Base-by-base conservation (phyloP, 495 filamentous ascomycete species). In the Apodospora peruviana region DNA sequence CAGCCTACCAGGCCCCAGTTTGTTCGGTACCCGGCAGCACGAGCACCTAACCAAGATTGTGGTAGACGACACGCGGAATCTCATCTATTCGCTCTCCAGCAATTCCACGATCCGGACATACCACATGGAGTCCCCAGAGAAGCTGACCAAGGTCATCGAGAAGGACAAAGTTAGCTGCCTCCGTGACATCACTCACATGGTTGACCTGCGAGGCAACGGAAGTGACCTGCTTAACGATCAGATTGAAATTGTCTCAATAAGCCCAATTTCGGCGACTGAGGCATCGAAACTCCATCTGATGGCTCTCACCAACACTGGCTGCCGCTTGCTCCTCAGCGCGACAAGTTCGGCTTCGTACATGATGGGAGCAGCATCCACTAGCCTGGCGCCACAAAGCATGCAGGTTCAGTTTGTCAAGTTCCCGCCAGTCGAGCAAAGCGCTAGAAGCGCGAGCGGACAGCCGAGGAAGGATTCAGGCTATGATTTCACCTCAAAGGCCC, bases 401-500 rank as follows among this genome's bases (percentile, higher is more conserved):
- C 91, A 96, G 62, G 82, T 96, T 18, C 87, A 94, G 53, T 90
- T 91, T 57, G 84, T 97, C 62, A 94, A 91, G 57, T 95, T 96
- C 47, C 94, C 93, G 8, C 91, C 93, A 0, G 53, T 56, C 20
- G 62, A 72, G 37, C n/a, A 19, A 18, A 58, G 61, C 18, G 4
- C 34, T 18, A 21, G 50, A 16, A 24, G 18, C 11, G 4, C 36
- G 25, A 25, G 12, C 16, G 51, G 54, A 45, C 54, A 45, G 8
- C 5, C 19, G n/a, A n/a, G 52, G 5, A 51, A 49, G 8, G 62
- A 64, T n/a, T 56, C 64, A 5, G 20, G 60, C 3, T 53, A 68
- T 4, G 76, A 80, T 43, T 58, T 69, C 12, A 58, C 68, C 2
- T 76, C 74, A 1, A 60, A 47, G 14, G 64, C 76, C 9, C 68